phyloP scores from a whole-genome alignment of 2,329 filamentous ascomycete species.

The Arthrobotrys pseudoclavata region DNA sequence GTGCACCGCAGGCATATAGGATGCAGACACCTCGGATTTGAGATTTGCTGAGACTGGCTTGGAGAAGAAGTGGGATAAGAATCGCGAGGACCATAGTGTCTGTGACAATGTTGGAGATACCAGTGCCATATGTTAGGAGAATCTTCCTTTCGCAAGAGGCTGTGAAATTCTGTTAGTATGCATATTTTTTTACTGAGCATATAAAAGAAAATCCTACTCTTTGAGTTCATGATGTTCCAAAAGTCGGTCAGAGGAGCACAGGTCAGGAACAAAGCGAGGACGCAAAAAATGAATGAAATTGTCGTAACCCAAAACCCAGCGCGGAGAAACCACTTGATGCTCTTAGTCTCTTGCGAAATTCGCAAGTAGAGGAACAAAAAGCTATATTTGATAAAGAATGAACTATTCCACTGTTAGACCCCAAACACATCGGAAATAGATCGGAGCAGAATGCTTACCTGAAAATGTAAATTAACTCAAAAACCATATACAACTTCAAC shows the following conservation, averaged over 20 bases:
- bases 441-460: constrained; percentile 30
- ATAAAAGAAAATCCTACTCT: constrained; percentile 53
- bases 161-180: constrained; percentile 23
- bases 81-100: constrained; percentile 64
- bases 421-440: constrained; percentile 2
- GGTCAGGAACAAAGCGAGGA: constrained; percentile 64
- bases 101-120: constrained; percentile 64
- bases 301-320: constrained; percentile 64
- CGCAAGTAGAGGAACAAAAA: constrained; percentile 63
- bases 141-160: constrained; percentile 61
- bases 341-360: constrained; percentile 63
- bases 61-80: constrained; percentile 62
- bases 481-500: constrained; percentile 62
- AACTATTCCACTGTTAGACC: constrained; percentile 54
- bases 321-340: constrained; percentile 62
- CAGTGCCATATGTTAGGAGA: constrained; percentile 62
- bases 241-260: constrained; percentile 64
- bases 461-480: constrained; percentile 62
- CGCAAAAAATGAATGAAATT: constrained; percentile 64
- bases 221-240: constrained; percentile 61
- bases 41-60: constrained; percentile 61
- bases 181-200: not conserved
- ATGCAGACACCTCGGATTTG: constrained; percentile 60
- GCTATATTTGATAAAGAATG: constrained; percentile 62
- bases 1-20: constrained; percentile 62